Base-by-base conservation (phyloP, 2,329 filamentous ascomycete species). In the Arthrobotrys pseudoclavata region DNA sequence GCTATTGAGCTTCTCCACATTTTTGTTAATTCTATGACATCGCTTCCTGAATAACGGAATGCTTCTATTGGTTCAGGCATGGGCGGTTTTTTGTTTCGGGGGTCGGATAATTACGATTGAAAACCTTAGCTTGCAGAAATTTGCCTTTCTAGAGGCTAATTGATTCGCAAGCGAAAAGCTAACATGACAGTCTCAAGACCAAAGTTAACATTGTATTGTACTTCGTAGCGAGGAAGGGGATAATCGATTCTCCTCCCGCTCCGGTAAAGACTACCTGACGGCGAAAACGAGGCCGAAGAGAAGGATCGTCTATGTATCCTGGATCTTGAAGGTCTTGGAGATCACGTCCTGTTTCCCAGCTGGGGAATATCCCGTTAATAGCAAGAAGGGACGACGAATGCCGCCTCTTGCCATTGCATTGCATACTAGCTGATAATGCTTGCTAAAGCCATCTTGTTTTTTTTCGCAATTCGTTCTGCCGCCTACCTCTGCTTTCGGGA, bases 381-480 rank as follows among this genome's bases (percentile, higher is more conserved):
- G 52, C 63, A 34, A 55, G 40, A 29, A 53, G 10, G 34, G 48
- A 60, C 69, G 63, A 76, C 64, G 64, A 69, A 66, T 76, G 64
- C 72, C 66, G 72, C 66, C 57, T 69, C 72, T 64, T 76, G 72
- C 72, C 66, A 76, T 69, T 69, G 66, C 72, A 76, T 70, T 70
- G 72, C 72, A 76, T 64, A 69, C 45, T 52, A 42, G 37, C 57
- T 50, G 48, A 66, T 72, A 47, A 52, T 72, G 68, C 57, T 48
- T 64, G 24, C 40, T 72, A 62, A 69, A 60, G 64, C 15, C 37
- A 62, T 53, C 53, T 66, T 55, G 57, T 34, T 66, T 69, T 76
- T 42, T 42, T 20, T 76, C 55, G 40, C 64, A 69, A 66, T 81
- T 60, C 31, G 79, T 79, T 45, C 79, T 81, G 79, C 77, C 76